Evolutionary conservation across 768 basidiomycete genomes (phyloP), one percentile per base, ranked within the genome.

Genomic region (Tylopilus sp.): DNA sequence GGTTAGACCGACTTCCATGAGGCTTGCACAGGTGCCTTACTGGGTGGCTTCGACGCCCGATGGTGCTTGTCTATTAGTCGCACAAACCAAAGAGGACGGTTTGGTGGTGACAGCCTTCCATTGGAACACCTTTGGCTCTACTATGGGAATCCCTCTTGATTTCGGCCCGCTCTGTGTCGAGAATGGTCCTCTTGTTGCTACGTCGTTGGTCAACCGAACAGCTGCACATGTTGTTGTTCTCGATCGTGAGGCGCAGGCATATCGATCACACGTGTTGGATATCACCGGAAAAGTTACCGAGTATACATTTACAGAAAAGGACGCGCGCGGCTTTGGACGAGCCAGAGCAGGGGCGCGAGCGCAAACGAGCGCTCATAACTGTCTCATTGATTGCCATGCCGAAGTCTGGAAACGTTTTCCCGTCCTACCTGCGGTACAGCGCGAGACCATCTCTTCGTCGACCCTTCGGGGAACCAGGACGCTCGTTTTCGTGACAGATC

Each of bases 341-440:
- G n/a, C 12, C 40, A 0, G 52, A 42, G 1, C 28, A 6, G 50
- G 48, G 0, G 44, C 12, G 17, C 48, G 41, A 0, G 44, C 12
- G 18, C 47, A 40, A 17, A 22, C 46, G 6, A 72, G 72, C 2
- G 56, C 62, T 7, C 74, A 82, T 52, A 85, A 82, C 47, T 75
- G 68, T 40, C 65, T 84, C 11, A 65, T 83, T 17, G 78, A 81
- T 54, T 82, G 80, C 48, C 74, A 80, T 46, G 62, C 73, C 0
- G 80, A 81, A 13, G 77, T 81, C 20, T 83, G 82, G 82, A 79
- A 73, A 5, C 75, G 82, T 10, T 83, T 81, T 58, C 82, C 82
- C 0, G 81, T 83, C 3, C 55, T 79, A 2, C 69, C 81, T 2
- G 79, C 81, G 0, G 71, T 83, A 17, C 70, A 72, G 31, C 72